These are phyloP conservation scores for Thamnidium elegans DNA, from an alignment of 192 early-diverging fungal genomes.

Conservation along the genomic window DNA sequence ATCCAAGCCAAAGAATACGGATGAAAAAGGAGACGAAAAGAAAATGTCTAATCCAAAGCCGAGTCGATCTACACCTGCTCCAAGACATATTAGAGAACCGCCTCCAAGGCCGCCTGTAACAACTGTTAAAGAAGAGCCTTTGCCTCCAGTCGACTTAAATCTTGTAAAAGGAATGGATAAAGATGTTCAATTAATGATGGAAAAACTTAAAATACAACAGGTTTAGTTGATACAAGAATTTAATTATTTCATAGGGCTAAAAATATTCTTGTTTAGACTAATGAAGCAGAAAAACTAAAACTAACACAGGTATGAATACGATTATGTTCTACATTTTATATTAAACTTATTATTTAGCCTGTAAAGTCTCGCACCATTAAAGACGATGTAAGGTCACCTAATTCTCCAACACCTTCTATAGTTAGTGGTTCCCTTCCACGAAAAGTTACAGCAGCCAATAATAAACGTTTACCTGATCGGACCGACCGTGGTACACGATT, in stretches of 20 bases:
- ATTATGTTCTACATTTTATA: too few species aligned
- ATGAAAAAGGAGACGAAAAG: slow-evolving; percentile 4
- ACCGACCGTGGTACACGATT: slow-evolving; percentile 7
- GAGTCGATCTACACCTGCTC: slow-evolving; percentile 31
- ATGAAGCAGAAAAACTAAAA: too few species aligned
- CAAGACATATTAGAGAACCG: slow-evolving; percentile 29
- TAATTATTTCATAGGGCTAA: too few species aligned
- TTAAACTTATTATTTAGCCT: too few species aligned
- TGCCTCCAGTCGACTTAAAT: background rate
- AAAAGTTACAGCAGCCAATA: background rate
- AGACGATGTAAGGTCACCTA: background rate
- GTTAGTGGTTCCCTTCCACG: background rate
- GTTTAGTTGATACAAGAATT: background rate
- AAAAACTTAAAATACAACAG: slow-evolving; percentile 19
- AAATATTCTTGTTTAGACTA: too few species aligned
- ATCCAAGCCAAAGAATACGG: slow-evolving; percentile 7
- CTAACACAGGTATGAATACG: too few species aligned
- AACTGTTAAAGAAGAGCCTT: background rate
- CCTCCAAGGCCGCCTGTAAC: background rate
- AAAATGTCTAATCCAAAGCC: slow-evolving; percentile 13
- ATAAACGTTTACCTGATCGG: too few species aligned
- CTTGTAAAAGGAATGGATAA: slow-evolving; percentile 8
- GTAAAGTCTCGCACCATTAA: too few species aligned
- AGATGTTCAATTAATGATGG: slow-evolving; percentile 21
- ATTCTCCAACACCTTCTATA: background rate